These are phyloP conservation scores for Sporothrix luriei DNA, from an alignment of 2,329 filamentous ascomycete genomes.

Conservation along the genomic window DNA sequence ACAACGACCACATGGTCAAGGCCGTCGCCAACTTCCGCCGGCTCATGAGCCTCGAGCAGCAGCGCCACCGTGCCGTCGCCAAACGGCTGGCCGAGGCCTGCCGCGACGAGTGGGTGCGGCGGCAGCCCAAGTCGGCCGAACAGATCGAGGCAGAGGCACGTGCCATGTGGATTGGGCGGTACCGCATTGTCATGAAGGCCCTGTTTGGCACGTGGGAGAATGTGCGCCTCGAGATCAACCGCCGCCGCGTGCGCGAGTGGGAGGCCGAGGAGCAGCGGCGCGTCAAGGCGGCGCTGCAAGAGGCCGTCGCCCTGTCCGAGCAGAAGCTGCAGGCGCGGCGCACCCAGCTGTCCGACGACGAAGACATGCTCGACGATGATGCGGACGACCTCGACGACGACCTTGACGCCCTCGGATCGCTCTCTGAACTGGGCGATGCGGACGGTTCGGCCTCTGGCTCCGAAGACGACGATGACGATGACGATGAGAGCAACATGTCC, in stretches of 20 bases:
- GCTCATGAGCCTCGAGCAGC: slow-evolving; percentile 77
- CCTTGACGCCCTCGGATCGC: slow-evolving; percentile 49
- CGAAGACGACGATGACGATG: slow-evolving; percentile 47
- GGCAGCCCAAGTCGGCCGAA: slow-evolving; percentile 74
- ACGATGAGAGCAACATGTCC: slow-evolving; percentile 58
- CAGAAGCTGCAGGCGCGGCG: slow-evolving; percentile 67
- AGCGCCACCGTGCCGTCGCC: slow-evolving; percentile 72
- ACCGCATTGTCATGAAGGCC: slow-evolving; percentile 68
- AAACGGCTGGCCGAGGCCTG: slow-evolving; percentile 80
- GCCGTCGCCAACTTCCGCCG: slow-evolving; percentile 80
- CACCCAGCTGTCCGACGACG: slow-evolving; percentile 49
- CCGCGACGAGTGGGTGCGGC: slow-evolving; percentile 71
- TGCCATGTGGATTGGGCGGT: slow-evolving; percentile 66
- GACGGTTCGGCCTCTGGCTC: slow-evolving; percentile 54
- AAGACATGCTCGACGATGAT: slow-evolving; percentile 42
- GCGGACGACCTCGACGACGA: slow-evolving; percentile 40
- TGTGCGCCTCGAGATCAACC: slow-evolving; percentile 63
- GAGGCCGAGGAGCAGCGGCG: slow-evolving; percentile 66
- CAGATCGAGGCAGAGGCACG: slow-evolving; percentile 79
- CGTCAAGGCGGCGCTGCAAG: slow-evolving; percentile 69
- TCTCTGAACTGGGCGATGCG: slow-evolving; percentile 59
- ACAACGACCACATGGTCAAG: slow-evolving; percentile 79
- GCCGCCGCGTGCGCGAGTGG: slow-evolving; percentile 62
- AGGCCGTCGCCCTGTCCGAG: slow-evolving; percentile 72
- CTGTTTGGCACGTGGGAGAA: slow-evolving; percentile 65